phyloP scores from a whole-genome alignment of 73 alveolate genomes.

The Strombidium stylifer region DNA sequence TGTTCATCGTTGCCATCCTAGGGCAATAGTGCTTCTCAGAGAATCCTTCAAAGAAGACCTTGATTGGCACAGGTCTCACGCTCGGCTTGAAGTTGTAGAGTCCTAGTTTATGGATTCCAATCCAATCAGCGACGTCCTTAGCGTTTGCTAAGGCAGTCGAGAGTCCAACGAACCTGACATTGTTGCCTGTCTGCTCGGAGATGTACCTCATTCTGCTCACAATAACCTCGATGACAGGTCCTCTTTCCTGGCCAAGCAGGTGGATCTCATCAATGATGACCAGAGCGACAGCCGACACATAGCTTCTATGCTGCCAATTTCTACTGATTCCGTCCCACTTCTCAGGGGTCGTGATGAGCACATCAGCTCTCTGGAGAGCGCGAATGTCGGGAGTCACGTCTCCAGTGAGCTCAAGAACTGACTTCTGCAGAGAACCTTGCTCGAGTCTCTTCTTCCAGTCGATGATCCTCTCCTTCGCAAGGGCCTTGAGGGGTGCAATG shows the following conservation, averaged over 20 bases:
- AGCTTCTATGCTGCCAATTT: conserved; percentile 98
- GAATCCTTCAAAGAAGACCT: conserved; percentile 98
- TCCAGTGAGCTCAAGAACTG: conserved; percentile 74
- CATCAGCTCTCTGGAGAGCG: conserved; percentile 71
- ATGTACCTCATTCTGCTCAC: conserved; percentile 97
- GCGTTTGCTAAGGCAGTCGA: conserved; percentile 99
- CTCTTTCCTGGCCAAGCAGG: conserved; percentile 99
- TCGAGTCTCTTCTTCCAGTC: conserved; percentile 91
- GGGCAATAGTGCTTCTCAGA: conserved; percentile 97
- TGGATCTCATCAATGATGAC: conserved; percentile 99
- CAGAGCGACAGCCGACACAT: conserved; percentile 95
- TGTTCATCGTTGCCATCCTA: conserved; percentile 99
- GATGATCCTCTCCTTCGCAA: conserved; percentile 96
- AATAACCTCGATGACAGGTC: conserved; percentile 99
- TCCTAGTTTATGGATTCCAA: conserved; percentile 95
- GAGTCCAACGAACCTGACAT: conserved; percentile 93
- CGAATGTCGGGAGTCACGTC: conserved; percentile 98
- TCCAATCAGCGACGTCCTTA: conserved; percentile 99
- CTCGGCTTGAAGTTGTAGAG: conserved; percentile 99
- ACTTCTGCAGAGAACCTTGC: conserved; percentile 48
- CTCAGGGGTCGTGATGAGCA: conserved; percentile 96
- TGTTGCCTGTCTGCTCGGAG: conserved; percentile 64
- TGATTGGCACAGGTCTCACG: conserved; percentile 99
- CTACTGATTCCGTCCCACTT: conserved; percentile 99
- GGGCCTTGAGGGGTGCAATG: conserved; percentile 98